phyloP scores from a whole-genome alignment of 108 stramenopile species.

The Discostella stelligeroides region DNA sequence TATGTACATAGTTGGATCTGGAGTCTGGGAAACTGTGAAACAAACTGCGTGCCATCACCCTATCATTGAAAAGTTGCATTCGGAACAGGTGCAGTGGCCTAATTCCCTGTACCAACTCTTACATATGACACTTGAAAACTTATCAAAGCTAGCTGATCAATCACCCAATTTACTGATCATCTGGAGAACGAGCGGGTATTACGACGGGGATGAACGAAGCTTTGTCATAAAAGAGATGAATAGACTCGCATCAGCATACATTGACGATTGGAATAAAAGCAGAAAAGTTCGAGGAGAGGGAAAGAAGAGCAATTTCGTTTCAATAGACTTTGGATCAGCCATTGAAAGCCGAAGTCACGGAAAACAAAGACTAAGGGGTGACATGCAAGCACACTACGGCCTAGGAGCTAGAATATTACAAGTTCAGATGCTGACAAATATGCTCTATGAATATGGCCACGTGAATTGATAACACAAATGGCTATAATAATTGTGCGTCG shows the following conservation, averaged over 20 bases:
- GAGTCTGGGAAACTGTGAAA: conserved; percentile 14
- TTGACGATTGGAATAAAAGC: neutral
- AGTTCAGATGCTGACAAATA: conserved; percentile 8
- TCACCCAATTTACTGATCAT: conserved; percentile 1
- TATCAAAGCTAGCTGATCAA: conserved; percentile 1
- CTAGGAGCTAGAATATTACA: conserved; percentile 3
- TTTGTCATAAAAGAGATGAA: neutral
- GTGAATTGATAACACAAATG: too few species aligned
- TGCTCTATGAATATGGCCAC: conserved; percentile 3
- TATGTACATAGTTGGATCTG: conserved; percentile 7
- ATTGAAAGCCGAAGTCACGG: conserved; percentile 8
- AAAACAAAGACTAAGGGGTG: conserved; percentile 6
- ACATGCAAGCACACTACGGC: conserved; percentile 20
- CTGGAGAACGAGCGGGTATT: conserved; percentile 4
- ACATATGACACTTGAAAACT: neutral
- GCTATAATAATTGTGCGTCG: too few species aligned
- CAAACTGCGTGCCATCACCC: conserved; percentile 9
- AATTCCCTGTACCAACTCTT: neutral
- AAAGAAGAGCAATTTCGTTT: neutral
- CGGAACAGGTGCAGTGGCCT: conserved; percentile 2
- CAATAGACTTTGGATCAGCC: conserved; percentile 9
- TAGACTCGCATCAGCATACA: conserved; percentile 4
- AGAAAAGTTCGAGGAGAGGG: neutral
- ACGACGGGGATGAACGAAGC: neutral
- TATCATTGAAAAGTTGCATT: neutral